Percentiles rank a stretch among this genome's conserved stretches.
These are phyloP conservation scores for Pseudohyphozyma bogoriensis DNA, from an alignment of 768 basidiomycete species.

Conservation along the genomic window DNA sequence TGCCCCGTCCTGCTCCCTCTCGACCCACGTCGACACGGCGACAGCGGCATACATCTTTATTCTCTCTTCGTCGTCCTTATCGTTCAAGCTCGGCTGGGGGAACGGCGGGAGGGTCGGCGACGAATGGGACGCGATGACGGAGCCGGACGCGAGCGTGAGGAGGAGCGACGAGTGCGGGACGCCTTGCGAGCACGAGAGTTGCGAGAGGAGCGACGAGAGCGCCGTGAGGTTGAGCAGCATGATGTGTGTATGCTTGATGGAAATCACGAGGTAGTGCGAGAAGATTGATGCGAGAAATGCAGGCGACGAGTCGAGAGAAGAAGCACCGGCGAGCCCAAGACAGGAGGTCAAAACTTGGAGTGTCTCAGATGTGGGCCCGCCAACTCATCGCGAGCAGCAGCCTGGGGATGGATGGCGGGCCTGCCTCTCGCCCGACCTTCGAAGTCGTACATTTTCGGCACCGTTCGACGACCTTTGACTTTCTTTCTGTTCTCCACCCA, in stretches of 20 bases:
- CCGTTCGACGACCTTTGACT: no score
- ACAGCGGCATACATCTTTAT: constrained; percentile 19
- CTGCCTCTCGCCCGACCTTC: neutral
- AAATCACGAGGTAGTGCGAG: no score
- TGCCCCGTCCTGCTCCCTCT: neutral
- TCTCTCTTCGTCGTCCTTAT: constrained; percentile 7
- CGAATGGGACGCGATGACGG: constrained; percentile 11
- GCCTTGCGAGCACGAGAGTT: neutral
- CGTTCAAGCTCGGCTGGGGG: neutral
- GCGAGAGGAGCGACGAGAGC: constrained; percentile 2
- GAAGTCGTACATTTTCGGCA: neutral
- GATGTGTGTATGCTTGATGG: neutral
- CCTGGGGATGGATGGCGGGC: neutral
- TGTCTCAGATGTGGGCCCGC: no score
- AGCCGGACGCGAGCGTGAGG: neutral
- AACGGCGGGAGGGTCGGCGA: neutral
- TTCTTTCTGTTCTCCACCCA: neutral
- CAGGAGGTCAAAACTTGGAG: neutral
- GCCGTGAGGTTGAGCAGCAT: constrained; percentile 3
- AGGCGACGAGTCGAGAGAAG: neutral
- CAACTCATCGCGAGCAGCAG: neutral
- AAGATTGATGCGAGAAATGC: no score
- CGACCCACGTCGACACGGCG: constrained; percentile 13
- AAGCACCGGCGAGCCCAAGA: constrained; percentile 1
- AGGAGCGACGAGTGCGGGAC: constrained; percentile 22